Evolutionary conservation across 1,284 basidiomycete genomes (phyloP), one percentile per base, ranked within the genome.

Genomic region (Xanthoconium separans): DNA sequence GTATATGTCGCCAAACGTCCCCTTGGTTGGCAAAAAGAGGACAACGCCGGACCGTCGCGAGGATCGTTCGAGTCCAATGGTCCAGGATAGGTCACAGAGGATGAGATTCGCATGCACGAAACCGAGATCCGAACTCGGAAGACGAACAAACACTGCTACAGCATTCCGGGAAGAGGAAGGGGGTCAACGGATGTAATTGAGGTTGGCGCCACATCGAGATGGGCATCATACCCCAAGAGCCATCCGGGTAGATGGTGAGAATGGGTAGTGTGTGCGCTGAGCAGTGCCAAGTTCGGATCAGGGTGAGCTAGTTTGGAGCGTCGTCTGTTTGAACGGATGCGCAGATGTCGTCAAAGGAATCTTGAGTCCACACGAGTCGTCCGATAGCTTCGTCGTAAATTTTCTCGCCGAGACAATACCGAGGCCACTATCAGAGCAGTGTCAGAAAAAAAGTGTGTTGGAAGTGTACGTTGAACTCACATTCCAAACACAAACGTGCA

Each of bases 351-450:
- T 53, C 49, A 11, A 59, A 50, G 53, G 60, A 58, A 22, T 20
- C 5, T 50, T 20, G 55, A 55, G 16, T 47, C 59, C 61, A 50
- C 50, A 27, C 41, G 39, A 39, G 29, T 56, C 49, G 11, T 45
- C 44, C 39, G 11, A 44, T 55, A 46, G 30, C 41, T 47, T 36
- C n/a, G 50, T 58, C 36, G 45, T 51, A 13, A 51, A 47, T 36
- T 65, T 63, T 65, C 48, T 36, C 29, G 31, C 31, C 20, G 49
- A 65, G 45, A 52, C 43, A 12, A 57, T 62, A 54, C 45, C 5
- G 45, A 57, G 43, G 37, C 45, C 6, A 27, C 49, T 54, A 34
- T 34, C 15, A 20, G 34, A 34, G 9, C 6, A 6, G 13, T 2
- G n/a, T 62, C 30, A 61, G 39, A 33, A 30, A 8, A 12, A n/a